Evolutionary conservation across 1,284 basidiomycete genomes (phyloP).

Genomic region (Pterulicium gracile): DNA sequence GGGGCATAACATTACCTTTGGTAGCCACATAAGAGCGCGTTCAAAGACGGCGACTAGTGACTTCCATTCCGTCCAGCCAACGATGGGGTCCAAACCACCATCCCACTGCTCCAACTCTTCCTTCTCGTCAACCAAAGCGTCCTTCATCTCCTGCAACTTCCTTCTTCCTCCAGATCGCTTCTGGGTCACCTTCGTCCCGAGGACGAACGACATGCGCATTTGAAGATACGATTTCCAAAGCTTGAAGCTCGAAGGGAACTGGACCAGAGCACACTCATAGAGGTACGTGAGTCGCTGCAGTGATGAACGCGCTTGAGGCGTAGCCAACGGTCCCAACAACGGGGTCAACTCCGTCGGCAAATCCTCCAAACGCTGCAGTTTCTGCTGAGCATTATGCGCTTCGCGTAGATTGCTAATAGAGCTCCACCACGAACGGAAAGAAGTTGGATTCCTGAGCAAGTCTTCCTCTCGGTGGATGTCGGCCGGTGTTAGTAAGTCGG

Average conservation of each 20-base stretch:
- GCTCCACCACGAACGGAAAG: conserved; percentile 86
- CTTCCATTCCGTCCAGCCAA: conserved; percentile 96
- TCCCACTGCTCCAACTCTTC: conserved; percentile 76
- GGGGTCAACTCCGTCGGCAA: conserved; percentile 35
- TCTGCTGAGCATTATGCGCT: conserved; percentile 43
- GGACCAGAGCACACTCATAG: conserved; percentile 84
- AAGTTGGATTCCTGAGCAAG: conserved; percentile 85
- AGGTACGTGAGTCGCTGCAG: conserved; percentile 82
- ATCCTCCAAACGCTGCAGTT: conserved; percentile 38
- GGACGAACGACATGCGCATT: conserved; percentile 77
- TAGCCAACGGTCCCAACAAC: conserved; percentile 66
- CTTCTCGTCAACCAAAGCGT: conserved; percentile 76
- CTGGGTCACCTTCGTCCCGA: conserved; percentile 63
- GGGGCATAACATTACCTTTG: conserved; percentile 68
- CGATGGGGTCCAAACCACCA: conserved; percentile 73
- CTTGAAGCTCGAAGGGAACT: conserved; percentile 88
- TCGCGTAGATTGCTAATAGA: conserved; percentile 78
- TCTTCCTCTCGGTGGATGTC: conserved; percentile 93
- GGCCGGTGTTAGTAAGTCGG: conserved; percentile 62
- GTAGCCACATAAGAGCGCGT: conserved; percentile 88
- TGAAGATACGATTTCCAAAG: conserved; percentile 91
- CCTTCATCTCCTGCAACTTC: conserved; percentile 82
- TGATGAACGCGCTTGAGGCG: conserved; percentile 60
- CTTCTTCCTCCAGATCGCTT: conserved; percentile 78
- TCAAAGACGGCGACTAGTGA: conserved; percentile 83